Base-by-base conservation (phyloP, 2,329 filamentous ascomycete species). In the Botrytis fragariae region DNA sequence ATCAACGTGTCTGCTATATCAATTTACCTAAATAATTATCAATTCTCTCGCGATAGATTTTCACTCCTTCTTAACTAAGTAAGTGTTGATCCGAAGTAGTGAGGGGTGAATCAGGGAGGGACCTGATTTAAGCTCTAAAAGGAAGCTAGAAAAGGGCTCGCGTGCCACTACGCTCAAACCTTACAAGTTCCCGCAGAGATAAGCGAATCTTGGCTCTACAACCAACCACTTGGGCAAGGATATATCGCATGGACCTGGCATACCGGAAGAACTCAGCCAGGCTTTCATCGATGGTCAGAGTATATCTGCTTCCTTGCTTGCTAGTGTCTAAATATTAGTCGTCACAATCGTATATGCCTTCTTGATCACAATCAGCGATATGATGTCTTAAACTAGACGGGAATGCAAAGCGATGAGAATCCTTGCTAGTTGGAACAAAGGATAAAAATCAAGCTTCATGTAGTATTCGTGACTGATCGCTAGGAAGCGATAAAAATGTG, bases 131-230 rank as follows among this genome's bases (percentile, higher is more conserved):
- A 37, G 37, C 70, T 67, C 29, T n/a, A 72, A 72, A 35, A n/a
- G 70, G 70, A 64, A 72, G 70, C 70, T 72, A 64, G 69, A 39
- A 67, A 70, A 70, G 14, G 6, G 20, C 29, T 45, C 37, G 29
- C 39, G 29, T 67, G 16, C 45, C 48, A 42, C 25, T 42, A 42
- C 29, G 37, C n/a, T 25, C 37, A 25, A 45, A 35, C n/a, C 12
- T 44, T 32, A 14, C 29, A 32, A 37, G 48, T 16, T 29, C 42
- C 32, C 22, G 9, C 32, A 25, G 18, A 65, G 69, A 71, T 71
- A 71, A 32, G 60, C 69, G 69, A 70, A 69, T 20, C 35, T 57
- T 61, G 37, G 48, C 35, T 61, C 10, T 12, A 44, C 4, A 45
- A 44, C 62, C 42, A 45, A 25, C 29, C 29, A 25, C 29, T 45